Conservation (phyloP, 129 eudicot species). For the Calendula officinalis region DNA sequence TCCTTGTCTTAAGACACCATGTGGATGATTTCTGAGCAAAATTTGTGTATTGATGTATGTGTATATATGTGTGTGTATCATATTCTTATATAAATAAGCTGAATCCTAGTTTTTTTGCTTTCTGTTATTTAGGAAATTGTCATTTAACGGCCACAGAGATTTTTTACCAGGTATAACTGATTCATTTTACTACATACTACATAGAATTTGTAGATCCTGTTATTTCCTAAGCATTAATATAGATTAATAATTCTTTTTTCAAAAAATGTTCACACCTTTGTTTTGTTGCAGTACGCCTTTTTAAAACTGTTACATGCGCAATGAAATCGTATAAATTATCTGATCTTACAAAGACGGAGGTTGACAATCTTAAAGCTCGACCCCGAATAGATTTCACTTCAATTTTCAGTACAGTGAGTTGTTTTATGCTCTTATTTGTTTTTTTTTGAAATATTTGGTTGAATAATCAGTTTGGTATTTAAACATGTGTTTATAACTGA, state of each 20-base stretch:
- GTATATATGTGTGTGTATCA: neutral
- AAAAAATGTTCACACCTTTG: too few species aligned
- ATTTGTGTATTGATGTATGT: neutral
- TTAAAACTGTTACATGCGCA: slow-evolving; percentile 49
- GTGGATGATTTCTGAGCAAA: neutral
- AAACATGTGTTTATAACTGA: neutral
- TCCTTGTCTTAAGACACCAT: too few species aligned
- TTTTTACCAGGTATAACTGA: slow-evolving; percentile 26
- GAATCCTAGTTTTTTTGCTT: neutral
- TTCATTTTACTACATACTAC: neutral
- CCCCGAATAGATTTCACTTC: slow-evolving; percentile 93
- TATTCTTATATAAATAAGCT: slow-evolving; percentile 11
- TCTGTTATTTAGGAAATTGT: slow-evolving; percentile 25
- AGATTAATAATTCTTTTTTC: neutral
- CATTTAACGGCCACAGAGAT: slow-evolving; percentile 17
- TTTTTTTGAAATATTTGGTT: slow-evolving; percentile 12
- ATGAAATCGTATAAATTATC: slow-evolving; percentile 89
- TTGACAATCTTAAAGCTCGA: slow-evolving; percentile 80
- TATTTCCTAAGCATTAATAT: neutral
- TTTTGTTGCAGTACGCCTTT: slow-evolving; percentile 36
- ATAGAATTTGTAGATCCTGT: neutral
- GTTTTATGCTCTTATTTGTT: neutral
- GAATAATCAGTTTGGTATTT: slow-evolving; percentile 2
- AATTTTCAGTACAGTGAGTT: slow-evolving; percentile 71
- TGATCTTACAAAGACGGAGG: slow-evolving; percentile 61